phyloP scores from a whole-genome alignment of 306 rosid genomes.

The Dalbergia oliveri region DNA sequence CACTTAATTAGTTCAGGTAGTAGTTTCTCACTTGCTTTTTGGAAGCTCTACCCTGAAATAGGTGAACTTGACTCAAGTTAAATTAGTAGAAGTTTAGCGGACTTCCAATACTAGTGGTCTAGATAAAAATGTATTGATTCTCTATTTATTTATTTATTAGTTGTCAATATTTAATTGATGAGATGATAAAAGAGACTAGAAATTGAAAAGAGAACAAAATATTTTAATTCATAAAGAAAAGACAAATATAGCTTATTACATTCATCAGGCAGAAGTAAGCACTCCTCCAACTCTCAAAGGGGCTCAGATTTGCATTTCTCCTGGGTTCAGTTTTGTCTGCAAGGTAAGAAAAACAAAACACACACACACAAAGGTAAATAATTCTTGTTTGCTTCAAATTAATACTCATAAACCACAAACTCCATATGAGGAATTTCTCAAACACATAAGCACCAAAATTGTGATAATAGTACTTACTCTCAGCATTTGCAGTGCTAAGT shows the following conservation, averaged over 20 bases:
- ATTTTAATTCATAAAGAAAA: neutral
- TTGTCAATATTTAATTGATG: neutral
- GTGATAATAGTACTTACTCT: conserved; percentile 40
- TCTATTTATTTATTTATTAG: no score
- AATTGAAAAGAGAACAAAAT: neutral
- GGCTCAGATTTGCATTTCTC: conserved; percentile 51
- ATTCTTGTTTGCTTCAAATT: neutral
- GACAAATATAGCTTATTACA: conserved; percentile 40
- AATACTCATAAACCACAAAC: neutral
- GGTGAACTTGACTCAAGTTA: no score
- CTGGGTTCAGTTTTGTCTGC: conserved; percentile 55
- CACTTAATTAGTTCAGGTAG: no score
- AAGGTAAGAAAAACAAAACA: neutral
- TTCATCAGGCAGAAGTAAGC: conserved; percentile 59
- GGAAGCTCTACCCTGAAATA: no score
- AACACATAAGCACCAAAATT: neutral
- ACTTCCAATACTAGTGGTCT: no score
- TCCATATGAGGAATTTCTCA: neutral
- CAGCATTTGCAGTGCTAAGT: conserved; percentile 52
- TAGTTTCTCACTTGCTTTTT: no score
- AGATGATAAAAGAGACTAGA: neutral
- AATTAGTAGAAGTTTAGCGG: no score
- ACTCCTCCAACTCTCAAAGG: conserved; percentile 53
- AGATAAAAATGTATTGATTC: no score
- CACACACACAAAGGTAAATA: neutral